Evolutionary conservation across 2,329 filamentous ascomycete species (phyloP).

Genomic region (Phialocephala subalpina): DNA sequence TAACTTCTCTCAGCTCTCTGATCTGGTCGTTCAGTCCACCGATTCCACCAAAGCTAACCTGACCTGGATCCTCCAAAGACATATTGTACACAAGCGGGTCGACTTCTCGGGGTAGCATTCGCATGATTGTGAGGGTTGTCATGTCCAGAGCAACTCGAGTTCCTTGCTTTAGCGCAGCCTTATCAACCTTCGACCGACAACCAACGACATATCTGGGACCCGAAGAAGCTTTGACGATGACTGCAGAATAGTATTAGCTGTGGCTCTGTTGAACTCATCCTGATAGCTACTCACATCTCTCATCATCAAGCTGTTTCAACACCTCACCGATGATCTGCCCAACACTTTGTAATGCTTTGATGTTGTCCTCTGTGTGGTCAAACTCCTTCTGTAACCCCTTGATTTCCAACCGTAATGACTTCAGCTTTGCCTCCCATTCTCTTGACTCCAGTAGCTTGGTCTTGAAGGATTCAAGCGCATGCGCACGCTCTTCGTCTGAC

Average conservation of each 20-base stretch:
- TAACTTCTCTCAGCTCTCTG: constrained; percentile 94
- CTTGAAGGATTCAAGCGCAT: constrained; percentile 81
- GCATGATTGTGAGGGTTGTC: constrained; percentile 99
- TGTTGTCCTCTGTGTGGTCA: constrained; percentile 97
- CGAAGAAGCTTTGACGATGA: constrained; percentile 98
- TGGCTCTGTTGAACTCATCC: neutral
- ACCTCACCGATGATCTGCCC: constrained; percentile 99
- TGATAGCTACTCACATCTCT: constrained; percentile 78
- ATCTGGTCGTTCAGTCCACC: constrained; percentile 99
- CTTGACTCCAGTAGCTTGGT: constrained; percentile 88
- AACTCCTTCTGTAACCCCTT: constrained; percentile 95
- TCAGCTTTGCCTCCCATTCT: constrained; percentile 99
- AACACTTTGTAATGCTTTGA: constrained; percentile 98
- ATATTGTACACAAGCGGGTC: constrained; percentile 99
- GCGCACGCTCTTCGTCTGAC: constrained; percentile 62
- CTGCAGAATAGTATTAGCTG: constrained; percentile 54
- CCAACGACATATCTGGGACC: constrained; percentile 98
- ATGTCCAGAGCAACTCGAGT: constrained; percentile 97
- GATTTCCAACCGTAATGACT: constrained; percentile 91
- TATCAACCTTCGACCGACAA: constrained; percentile 98
- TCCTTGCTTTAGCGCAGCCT: constrained; percentile 95
- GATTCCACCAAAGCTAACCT: constrained; percentile 97
- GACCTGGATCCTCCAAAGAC: constrained; percentile 97
- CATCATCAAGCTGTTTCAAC: constrained; percentile 97
- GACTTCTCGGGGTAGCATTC: constrained; percentile 98